A percentile compares a stretch with the other conserved stretches of the same genome.
Conservation (phyloP, 1,139 yeast species). For the Candida tropicalis region DNA sequence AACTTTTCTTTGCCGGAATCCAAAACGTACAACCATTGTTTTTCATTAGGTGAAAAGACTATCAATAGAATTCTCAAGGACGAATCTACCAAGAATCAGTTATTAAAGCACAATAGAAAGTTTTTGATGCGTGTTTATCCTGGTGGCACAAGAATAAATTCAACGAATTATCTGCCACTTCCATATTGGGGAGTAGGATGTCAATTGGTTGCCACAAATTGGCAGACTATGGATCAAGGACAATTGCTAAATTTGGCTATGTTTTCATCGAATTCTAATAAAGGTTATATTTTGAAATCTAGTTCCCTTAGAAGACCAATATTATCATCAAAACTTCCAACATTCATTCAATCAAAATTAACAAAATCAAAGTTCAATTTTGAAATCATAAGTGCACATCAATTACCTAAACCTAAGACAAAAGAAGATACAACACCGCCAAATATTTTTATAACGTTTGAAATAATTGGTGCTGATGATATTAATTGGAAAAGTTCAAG, state of each 20-base stretch:
- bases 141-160: slow-evolving; percentile 69
- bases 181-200: slow-evolving; percentile 81
- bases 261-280: slow-evolving; percentile 58
- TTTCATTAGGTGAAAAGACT: slow-evolving; percentile 80
- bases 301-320: slow-evolving; percentile 37
- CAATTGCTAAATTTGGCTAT: slow-evolving; percentile 89
- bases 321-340: slow-evolving; percentile 18
- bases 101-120: slow-evolving; percentile 75
- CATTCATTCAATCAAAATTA: slow-evolving; percentile 5
- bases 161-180: slow-evolving; percentile 81
- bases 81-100: slow-evolving; percentile 47
- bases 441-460: slow-evolving; percentile 62
- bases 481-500: slow-evolving; percentile 26
- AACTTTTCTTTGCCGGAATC: slow-evolving; percentile 88
- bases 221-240: slow-evolving; percentile 93
- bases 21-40: slow-evolving; percentile 77
- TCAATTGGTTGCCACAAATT: slow-evolving; percentile 95
- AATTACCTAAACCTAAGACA: slow-evolving; percentile 66
- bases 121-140: slow-evolving; percentile 89
- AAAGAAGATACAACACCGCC: slow-evolving; percentile 33
- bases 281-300: slow-evolving; percentile 85
- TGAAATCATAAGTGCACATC: slow-evolving; percentile 79
- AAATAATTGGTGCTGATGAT: slow-evolving; percentile 48
- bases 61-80: slow-evolving; percentile 68
- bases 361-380: slow-evolving; percentile 31